Evolutionary conservation across 306 rosid species (phyloP).

Genomic region (Medicago lupulina): DNA sequence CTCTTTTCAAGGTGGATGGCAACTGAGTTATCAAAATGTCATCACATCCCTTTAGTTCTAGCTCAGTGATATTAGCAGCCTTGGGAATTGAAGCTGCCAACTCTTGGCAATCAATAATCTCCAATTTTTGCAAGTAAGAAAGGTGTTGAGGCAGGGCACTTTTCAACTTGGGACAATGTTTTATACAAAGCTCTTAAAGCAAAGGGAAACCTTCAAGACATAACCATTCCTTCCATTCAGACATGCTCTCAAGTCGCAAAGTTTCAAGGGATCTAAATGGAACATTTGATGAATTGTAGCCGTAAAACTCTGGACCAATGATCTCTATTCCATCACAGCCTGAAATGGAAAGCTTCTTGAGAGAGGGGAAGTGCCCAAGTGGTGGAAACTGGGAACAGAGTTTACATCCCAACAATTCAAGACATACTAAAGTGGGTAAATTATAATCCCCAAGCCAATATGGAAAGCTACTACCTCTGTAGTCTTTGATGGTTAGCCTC

Average conservation of each 20-base stretch:
- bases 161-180: constrained; percentile 6
- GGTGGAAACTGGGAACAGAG: not conserved
- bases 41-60: not conserved
- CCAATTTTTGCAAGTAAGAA: constrained; percentile 15
- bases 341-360: too few species aligned
- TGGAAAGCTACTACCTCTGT: constrained; percentile 3
- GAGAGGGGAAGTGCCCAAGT: too few species aligned
- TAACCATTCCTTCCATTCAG: constrained; percentile 35
- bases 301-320: too few species aligned
- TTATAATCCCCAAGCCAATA: constrained; percentile 28
- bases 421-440: not conserved
- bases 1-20: not conserved
- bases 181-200: constrained; percentile 19
- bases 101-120: not conserved
- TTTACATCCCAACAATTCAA: not conserved
- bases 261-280: constrained; percentile 23
- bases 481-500: not conserved
- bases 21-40: not conserved
- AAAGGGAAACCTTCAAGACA: constrained; percentile 6
- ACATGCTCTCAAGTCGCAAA: constrained; percentile 5
- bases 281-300: too few species aligned
- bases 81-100: not conserved
- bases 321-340: too few species aligned
- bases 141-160: not conserved
- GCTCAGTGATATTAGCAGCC: not conserved